Conservation (phyloP, 768 basidiomycete genomes). For the Amanita brunnescens region DNA sequence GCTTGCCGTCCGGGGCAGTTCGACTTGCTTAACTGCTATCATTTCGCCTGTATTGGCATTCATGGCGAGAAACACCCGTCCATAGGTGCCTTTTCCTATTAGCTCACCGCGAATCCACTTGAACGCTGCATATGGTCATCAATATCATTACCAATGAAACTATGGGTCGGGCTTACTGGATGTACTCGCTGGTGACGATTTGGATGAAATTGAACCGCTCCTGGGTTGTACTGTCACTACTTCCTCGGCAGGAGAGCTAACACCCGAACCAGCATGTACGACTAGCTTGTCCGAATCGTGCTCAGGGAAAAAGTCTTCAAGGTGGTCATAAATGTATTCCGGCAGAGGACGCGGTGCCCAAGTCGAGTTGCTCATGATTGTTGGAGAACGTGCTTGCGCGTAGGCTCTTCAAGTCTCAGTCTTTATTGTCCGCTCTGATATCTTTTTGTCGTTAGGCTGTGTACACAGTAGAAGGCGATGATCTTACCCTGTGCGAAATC, state of each 20-base stretch:
- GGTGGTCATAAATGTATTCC: constrained; percentile 86
- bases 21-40: constrained; percentile 99
- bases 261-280: constrained; percentile 76
- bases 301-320: constrained; percentile 93
- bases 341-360: constrained; percentile 90
- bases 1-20: constrained; percentile 83
- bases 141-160: background rate
- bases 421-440: constrained; percentile 97
- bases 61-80: constrained; percentile 90
- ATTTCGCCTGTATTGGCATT: constrained; percentile 97
- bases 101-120: constrained; percentile 98
- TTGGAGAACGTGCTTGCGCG: constrained; percentile 55
- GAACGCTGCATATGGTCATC: constrained; percentile 59
- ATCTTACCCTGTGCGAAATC: constrained; percentile 81
- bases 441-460: constrained; percentile 43
- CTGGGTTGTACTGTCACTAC: constrained; percentile 71
- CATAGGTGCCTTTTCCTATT: constrained; percentile 96
- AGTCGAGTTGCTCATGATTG: constrained; percentile 53
- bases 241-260: constrained; percentile 84
- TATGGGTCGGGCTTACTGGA: constrained; percentile 46
- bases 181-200: constrained; percentile 51
- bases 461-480: background rate
- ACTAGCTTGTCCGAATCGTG: constrained; percentile 95
- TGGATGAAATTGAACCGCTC: constrained; percentile 28
- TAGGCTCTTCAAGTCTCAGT: too few species aligned